Conservation (phyloP, 768 basidiomycete species). For the Hygrophoropsis aurantiaca region DNA sequence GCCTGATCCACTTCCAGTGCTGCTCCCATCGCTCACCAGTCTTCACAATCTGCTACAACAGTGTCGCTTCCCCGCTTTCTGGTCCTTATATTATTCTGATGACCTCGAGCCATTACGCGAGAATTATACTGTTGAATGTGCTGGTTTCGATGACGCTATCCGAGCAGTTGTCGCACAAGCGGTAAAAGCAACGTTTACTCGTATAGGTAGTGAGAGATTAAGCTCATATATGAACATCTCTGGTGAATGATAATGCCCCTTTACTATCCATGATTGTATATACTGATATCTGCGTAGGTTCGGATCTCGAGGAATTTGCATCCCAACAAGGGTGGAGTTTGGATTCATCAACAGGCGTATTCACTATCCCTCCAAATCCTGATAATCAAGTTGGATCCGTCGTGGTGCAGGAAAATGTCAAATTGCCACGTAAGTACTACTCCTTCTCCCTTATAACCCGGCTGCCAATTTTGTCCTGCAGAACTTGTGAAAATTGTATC, state of each 20-base stretch:
- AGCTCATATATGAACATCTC: slow-evolving; percentile 69
- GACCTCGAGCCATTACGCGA: slow-evolving; percentile 72
- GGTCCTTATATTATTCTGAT: slow-evolving; percentile 71
- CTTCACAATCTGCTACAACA: slow-evolving; percentile 74
- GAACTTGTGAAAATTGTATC: slow-evolving; percentile 77
- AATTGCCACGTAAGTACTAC: slow-evolving; percentile 66
- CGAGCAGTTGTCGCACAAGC: slow-evolving; percentile 75
- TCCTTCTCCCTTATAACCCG: neutral
- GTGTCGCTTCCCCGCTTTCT: slow-evolving; percentile 88
- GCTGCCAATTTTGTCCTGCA: slow-evolving; percentile 25
- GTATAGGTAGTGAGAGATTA: slow-evolving; percentile 66
- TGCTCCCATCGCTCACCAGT: slow-evolving; percentile 66
- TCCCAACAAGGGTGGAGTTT: slow-evolving; percentile 66
- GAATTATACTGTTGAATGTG: slow-evolving; percentile 83
- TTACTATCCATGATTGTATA: slow-evolving; percentile 1
- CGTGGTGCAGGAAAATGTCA: slow-evolving; percentile 80
- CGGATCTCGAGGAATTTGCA: slow-evolving; percentile 59
- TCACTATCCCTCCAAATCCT: slow-evolving; percentile 74
- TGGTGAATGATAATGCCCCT: slow-evolving; percentile 39
- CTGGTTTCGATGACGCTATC: slow-evolving; percentile 83
- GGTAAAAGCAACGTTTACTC: slow-evolving; percentile 75
- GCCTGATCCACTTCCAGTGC: slow-evolving; percentile 73
- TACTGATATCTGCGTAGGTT: slow-evolving; percentile 35
- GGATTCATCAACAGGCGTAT: slow-evolving; percentile 52
- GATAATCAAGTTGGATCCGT: slow-evolving; percentile 89